A percentile compares a stretch with the other conserved stretches of the same genome.
These are phyloP conservation scores for Aphanomyces cochlioides DNA, from an alignment of 352 stramenopile genomes.

Conservation along the genomic window DNA sequence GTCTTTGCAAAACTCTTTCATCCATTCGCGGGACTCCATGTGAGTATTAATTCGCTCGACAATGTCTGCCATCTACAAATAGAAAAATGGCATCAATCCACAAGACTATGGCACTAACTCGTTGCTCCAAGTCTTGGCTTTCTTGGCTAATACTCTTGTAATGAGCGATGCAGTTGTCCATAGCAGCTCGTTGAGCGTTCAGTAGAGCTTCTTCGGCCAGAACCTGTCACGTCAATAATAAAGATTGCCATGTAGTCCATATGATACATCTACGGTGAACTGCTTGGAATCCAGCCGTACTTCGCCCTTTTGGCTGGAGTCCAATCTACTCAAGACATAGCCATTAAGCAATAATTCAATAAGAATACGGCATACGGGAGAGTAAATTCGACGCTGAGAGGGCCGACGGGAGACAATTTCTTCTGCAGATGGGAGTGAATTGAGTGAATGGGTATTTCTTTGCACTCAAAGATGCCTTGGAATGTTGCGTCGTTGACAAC, in stretches of 20 bases:
- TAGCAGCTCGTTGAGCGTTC: not conserved
- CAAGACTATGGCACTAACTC: not conserved
- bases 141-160: not conserved
- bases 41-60: slow-evolving; percentile 12
- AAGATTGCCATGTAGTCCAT: not conserved
- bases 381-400: slow-evolving; percentile 1
- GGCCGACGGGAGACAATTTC: slow-evolving; percentile 15
- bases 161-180: not conserved
- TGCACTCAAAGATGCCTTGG: slow-evolving; percentile 23
- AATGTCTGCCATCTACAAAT: slow-evolving; percentile 25
- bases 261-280: slow-evolving; percentile 3
- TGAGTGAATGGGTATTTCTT: slow-evolving; percentile 14
- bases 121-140: slow-evolving; percentile 1
- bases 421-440: not conserved
- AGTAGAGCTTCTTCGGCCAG: slow-evolving; percentile 10
- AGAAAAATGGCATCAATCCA: not conserved
- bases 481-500: slow-evolving; percentile 14
- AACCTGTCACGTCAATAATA: not conserved
- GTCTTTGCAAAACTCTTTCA: slow-evolving; percentile 20
- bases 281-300: not conserved
- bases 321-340: not conserved
- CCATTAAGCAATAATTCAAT: not conserved
- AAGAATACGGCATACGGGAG: slow-evolving; percentile 2
- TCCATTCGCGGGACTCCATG: slow-evolving; percentile 6
- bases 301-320: not conserved